A percentile compares a stretch with the other conserved stretches of the same genome.
phyloP scores from a whole-genome alignment of 2,329 filamentous ascomycete species.

The Plenodomus tracheiphilus region DNA sequence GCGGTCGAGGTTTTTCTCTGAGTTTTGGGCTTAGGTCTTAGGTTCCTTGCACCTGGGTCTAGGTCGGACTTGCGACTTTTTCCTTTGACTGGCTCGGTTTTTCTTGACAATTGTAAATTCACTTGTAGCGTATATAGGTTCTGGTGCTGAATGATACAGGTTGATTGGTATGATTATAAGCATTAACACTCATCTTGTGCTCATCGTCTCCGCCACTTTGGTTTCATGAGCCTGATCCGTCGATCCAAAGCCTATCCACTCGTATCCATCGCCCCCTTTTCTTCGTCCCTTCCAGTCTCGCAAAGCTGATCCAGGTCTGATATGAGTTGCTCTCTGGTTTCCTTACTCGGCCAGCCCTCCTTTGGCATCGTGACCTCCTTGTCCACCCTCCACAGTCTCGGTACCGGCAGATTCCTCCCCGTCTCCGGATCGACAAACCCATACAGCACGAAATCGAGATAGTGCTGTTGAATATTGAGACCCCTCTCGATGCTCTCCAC shows the following conservation, averaged over 20 bases:
- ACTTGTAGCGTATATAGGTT: too few species aligned
- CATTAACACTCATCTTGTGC: too few species aligned
- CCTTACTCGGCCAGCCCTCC: conserved; percentile 5
- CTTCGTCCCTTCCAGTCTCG: not conserved
- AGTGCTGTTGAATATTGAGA: conserved; percentile 57
- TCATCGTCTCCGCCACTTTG: too few species aligned
- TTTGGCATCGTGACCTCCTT: conserved; percentile 38
- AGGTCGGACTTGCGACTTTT: too few species aligned
- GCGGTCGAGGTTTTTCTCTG: not conserved
- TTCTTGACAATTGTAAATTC: too few species aligned
- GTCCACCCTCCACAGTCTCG: conserved; percentile 56
- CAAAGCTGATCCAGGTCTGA: not conserved
- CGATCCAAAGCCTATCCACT: too few species aligned
- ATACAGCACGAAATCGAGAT: conserved; percentile 63
- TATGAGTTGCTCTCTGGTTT: conserved; percentile 1
- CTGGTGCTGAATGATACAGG: too few species aligned
- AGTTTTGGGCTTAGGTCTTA: too few species aligned
- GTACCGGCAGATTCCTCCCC: conserved; percentile 54
- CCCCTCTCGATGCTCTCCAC: conserved; percentile 58
- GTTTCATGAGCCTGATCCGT: too few species aligned
- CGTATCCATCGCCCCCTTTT: not conserved
- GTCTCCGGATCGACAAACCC: conserved; percentile 60
- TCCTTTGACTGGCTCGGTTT: too few species aligned
- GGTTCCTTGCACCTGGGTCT: too few species aligned
- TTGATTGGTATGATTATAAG: too few species aligned